These are phyloP conservation scores for Talaromyces sp. DNA, from an alignment of 2,329 filamentous ascomycete species.

Conservation along the genomic window DNA sequence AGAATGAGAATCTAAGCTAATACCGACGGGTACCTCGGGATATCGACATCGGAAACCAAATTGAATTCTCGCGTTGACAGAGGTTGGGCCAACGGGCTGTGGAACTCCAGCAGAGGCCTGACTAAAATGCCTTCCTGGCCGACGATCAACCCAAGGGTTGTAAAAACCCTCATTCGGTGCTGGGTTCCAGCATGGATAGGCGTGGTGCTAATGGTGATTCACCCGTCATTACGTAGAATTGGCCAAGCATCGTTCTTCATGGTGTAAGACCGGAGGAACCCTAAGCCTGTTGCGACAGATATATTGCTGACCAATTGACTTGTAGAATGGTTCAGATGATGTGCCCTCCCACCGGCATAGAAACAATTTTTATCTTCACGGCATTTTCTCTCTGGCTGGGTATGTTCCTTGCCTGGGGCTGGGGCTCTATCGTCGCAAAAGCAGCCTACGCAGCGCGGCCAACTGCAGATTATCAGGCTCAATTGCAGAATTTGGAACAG, in stretches of 20 bases:
- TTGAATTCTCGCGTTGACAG: not conserved
- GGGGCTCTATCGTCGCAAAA: conserved; percentile 51
- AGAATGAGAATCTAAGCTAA: not conserved
- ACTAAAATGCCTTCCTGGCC: conserved; percentile 24
- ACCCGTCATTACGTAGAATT: conserved; percentile 39
- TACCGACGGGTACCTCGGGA: not conserved
- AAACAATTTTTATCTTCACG: conserved; percentile 47
- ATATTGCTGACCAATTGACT: not conserved
- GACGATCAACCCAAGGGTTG: conserved; percentile 48
- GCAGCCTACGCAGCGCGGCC: conserved; percentile 46
- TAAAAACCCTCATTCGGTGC: conserved; percentile 49
- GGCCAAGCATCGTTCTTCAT: conserved; percentile 12
- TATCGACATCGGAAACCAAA: not conserved
- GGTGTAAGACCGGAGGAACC: not conserved
- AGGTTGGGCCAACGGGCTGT: no score
- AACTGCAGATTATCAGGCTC: conserved; percentile 35
- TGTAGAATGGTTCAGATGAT: conserved; percentile 42
- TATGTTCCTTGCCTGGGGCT: conserved; percentile 47
- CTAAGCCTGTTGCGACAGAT: not conserved
- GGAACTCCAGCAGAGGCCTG: not conserved
- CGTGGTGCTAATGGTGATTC: conserved; percentile 48
- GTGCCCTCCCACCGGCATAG: conserved; percentile 45
- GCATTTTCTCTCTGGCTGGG: conserved; percentile 43
- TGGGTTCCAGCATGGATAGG: conserved; percentile 47
- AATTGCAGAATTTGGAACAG: conserved; percentile 34